Evolutionary conservation across 2,329 filamentous ascomycete genomes (phyloP), one percentile per base, ranked within the genome.

Genomic region (Aspergillus ustus): DNA sequence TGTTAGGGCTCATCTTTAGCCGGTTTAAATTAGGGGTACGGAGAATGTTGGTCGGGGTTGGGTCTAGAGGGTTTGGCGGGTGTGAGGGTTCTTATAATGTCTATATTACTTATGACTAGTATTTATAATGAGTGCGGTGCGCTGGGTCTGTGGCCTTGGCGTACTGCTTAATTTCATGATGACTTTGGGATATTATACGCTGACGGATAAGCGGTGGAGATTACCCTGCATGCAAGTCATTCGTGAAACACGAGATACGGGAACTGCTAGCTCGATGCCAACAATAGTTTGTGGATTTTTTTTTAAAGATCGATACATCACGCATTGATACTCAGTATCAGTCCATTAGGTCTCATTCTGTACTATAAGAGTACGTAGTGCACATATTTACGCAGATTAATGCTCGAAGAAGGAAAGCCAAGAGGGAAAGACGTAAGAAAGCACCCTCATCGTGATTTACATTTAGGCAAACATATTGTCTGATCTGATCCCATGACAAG

Each of bases 361-460:
- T 52, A 59, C 46, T 63, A 59, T 48, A 59, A 44, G 46, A 57
- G 57, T 45, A 63, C 57, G 52, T 64, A 64, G 63, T 55, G 61
- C 59, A 68, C 59, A 68, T 67, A 66, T 68, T 67, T 70, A 68
- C 64, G 63, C 43, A 53, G 57, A 49, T 53, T 51, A 54, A 66
- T 62, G 59, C 58, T 58, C 15, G 54, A 57, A 61, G 46, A 57
- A 52, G 45, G 46, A 25, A 62, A 44, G 49, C 20, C 34, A 52
- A 58, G 50, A 52, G 40, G 59, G 60, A 25, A 59, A 57, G 45
- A 54, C 49, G n/a, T 52, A 52, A 60, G 52, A 49, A 55, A 55
- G 49, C 57, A 55, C 61, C 65, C 53, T 59, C 52, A 60, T 63
- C 53, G 49, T 63, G 59, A 63, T 68, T 63, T 62, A 65, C 57